Base-by-base conservation (phyloP, 257 asterid species). In the Nicotiana paniculata region DNA sequence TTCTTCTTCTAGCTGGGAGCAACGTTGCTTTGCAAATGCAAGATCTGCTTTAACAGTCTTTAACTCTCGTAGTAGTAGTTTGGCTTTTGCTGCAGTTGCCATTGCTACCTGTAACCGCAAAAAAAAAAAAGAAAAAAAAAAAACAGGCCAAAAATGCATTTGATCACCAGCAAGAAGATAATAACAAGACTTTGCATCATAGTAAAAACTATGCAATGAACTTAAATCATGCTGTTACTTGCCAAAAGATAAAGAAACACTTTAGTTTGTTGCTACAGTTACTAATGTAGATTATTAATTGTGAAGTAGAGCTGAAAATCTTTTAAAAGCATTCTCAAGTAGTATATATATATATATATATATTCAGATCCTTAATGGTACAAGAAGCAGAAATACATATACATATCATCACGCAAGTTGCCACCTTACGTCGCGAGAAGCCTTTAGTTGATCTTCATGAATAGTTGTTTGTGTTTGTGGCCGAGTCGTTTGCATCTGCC, bases 371-470 rank as follows among this genome's bases (percentile, higher is more conserved):
- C 81, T 77, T 78, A 61, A 59, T 21, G 24, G 0, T 78, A 21
- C 55, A 78, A 37, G 13, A 79, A 79, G 26, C 21, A 37, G 43
- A 66, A 66, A 68, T 51, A 75, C 79, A 82, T 80, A 28, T 28
- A 28, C 33, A 81, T 77, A 9, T 81, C 89, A 86, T 39, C 24
- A 79, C 75, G 24, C 75, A 62, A 82, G 82, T 84, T 90, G 96
- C 90, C 91, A 91, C 97, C 96, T 93, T 94, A 96, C 99, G 89
- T 96, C 98, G 89, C 99, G 97, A 89, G 98, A 93, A 88, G 97
- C 97, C 87, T 94, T 94, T 84, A 96, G 87, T 89, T 90, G 91
- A 83, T 91, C 97, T 83, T 94, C 99, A 75, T 86, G 95, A 86
- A 85, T 15, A 51, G 63, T 91, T 78, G 92, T 85, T 7, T 86